Percentiles rank a stretch among this genome's conserved stretches.
These are phyloP conservation scores for Talaromyces sp. DNA, from an alignment of 2,329 filamentous ascomycete species.

Conservation along the genomic window DNA sequence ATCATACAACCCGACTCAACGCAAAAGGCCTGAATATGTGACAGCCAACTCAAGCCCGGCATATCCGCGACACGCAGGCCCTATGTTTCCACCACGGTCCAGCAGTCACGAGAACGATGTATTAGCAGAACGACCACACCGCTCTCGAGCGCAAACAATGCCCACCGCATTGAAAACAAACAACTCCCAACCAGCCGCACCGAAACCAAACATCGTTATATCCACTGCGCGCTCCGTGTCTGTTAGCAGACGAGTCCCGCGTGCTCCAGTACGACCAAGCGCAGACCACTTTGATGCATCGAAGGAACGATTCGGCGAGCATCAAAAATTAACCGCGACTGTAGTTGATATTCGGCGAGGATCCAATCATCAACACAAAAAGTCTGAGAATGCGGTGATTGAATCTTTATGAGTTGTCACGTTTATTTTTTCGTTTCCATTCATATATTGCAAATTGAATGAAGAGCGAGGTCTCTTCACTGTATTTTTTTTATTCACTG, in stretches of 20 bases:
- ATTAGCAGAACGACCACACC: background rate
- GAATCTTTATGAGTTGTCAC: constrained; percentile 16
- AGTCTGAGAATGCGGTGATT: constrained; percentile 27
- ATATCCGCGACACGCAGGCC: background rate
- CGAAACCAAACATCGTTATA: constrained; percentile 23
- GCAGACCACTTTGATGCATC: background rate
- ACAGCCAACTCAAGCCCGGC: background rate
- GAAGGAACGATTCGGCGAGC: constrained; percentile 19
- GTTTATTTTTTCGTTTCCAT: background rate
- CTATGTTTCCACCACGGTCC: background rate
- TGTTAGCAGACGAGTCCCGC: constrained; percentile 22
- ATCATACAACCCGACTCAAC: background rate
- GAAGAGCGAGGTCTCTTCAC: background rate
- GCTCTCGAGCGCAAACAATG: constrained; percentile 7
- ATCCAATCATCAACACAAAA: constrained; percentile 23
- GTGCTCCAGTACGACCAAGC: constrained; percentile 13
- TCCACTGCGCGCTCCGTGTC: constrained; percentile 36
- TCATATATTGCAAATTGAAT: background rate
- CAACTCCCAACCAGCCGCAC: background rate
- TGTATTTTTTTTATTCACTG: background rate
- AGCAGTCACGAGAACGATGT: background rate
- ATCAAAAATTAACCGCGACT: constrained; percentile 21
- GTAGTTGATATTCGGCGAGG: constrained; percentile 20
- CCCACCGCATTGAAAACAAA: constrained; percentile 4
- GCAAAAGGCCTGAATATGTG: background rate